Evolutionary conservation across 495 filamentous ascomycete genomes (phyloP).

Genomic region (Aspergillus funiculosus): DNA sequence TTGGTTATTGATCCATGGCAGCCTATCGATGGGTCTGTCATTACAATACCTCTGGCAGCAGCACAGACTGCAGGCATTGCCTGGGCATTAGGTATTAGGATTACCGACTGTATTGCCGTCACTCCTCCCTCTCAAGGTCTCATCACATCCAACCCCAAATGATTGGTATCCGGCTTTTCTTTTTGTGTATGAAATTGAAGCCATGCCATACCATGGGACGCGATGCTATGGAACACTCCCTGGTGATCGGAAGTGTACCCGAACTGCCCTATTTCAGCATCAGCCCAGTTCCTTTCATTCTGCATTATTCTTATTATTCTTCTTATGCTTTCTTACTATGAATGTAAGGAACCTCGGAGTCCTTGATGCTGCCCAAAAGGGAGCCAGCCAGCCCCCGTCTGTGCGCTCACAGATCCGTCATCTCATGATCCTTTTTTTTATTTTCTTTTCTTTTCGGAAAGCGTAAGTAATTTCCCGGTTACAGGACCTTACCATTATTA

Average conservation of each 20-base stretch:
- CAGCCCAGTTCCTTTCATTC: too few relatives aligned
- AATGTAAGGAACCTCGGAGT: constrained; percentile 2
- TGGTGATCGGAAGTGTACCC: constrained; percentile 5
- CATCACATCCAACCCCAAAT: constrained; percentile 10
- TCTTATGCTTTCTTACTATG: neutral
- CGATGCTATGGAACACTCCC: constrained; percentile 2
- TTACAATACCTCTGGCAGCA: constrained; percentile 8
- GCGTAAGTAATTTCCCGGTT: constrained; percentile 11
- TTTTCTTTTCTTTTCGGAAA: constrained; percentile 9
- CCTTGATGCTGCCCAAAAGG: constrained; percentile 22
- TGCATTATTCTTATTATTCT: too few relatives aligned
- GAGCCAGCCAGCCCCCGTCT: too few relatives aligned
- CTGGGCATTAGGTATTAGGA: too few relatives aligned
- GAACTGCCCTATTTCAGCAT: constrained; percentile 6
- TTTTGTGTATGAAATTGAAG: neutral
- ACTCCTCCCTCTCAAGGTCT: constrained; percentile 2
- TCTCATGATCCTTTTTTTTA: constrained; percentile 22
- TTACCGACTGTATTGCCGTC: too few relatives aligned
- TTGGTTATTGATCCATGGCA: constrained; percentile 16
- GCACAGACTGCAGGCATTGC: too few relatives aligned
- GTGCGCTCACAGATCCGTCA: constrained; percentile 19
- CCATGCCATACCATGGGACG: too few relatives aligned
- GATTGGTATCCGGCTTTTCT: constrained; percentile 12
- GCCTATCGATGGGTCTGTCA: constrained; percentile 22
- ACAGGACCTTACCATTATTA: constrained; percentile 15